These are phyloP conservation scores for Baudoinia panamericana DNA, from an alignment of 495 filamentous ascomycete species.

Conservation along the genomic window DNA sequence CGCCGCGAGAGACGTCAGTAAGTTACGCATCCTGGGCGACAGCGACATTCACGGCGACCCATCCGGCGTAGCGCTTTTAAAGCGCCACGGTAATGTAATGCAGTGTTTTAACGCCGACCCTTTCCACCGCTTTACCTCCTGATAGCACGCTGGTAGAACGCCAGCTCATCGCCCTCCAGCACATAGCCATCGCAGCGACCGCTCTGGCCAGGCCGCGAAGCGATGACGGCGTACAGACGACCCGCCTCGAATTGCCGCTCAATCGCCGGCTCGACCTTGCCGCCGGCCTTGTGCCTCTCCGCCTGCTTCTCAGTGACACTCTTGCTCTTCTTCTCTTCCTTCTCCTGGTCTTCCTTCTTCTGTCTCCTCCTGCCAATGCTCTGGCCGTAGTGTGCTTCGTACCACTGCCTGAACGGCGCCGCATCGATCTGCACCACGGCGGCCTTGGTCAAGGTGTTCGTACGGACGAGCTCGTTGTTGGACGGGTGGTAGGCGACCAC, in stretches of 20 bases:
- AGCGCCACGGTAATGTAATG: too few species aligned
- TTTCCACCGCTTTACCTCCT: conserved; percentile 62
- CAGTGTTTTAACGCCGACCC: conserved; percentile 5
- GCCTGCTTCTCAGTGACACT: conserved; percentile 91
- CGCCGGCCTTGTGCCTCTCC: conserved; percentile 55
- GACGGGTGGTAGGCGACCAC: conserved; percentile 95
- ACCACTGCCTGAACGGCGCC: conserved; percentile 98
- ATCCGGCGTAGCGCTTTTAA: too few species aligned
- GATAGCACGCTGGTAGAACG: conserved; percentile 98
- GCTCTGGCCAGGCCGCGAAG: conserved; percentile 88
- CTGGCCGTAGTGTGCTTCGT: conserved; percentile 97
- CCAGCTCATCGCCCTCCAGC: conserved; percentile 96
- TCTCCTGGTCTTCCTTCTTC: conserved; percentile 41
- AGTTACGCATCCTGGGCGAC: too few species aligned
- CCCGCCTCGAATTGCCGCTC: conserved; percentile 99
- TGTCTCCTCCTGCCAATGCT: conserved; percentile 79
- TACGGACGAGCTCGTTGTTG: conserved; percentile 99
- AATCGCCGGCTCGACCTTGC: conserved; percentile 85
- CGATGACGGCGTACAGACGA: conserved; percentile 84
- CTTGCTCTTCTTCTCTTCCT: conserved; percentile 78
- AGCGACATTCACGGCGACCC: too few species aligned
- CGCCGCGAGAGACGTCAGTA: too few species aligned
- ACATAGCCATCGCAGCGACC: conserved; percentile 95
- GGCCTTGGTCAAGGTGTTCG: conserved; percentile 98
- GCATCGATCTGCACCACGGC: conserved; percentile 98